Conservation (phyloP, 169 alveolate species). For the Eimeria nieschulzi region DNA sequence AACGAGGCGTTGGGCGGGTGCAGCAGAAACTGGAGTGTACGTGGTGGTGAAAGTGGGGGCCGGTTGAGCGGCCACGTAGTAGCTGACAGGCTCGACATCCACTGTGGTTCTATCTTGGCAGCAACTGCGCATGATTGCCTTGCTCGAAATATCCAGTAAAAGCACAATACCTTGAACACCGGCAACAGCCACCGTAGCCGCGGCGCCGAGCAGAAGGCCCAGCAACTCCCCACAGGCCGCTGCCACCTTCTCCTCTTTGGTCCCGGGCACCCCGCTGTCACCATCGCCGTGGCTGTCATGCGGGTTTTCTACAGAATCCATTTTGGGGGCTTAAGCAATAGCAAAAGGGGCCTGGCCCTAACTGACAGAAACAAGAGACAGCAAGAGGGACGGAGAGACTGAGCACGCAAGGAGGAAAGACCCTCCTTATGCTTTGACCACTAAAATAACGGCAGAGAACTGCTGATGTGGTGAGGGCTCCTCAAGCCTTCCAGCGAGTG, state of each 20-base stretch:
- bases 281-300: no score
- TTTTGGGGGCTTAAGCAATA: no score
- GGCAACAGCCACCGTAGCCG: not conserved
- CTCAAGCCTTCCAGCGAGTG: no score
- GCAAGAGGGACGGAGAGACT: no score
- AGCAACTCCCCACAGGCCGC: constrained; percentile 4
- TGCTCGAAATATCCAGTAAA: not conserved
- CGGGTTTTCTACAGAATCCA: no score
- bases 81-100: not conserved
- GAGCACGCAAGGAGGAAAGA: no score
- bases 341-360: no score
- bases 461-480: no score
- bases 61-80: not conserved
- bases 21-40: not conserved
- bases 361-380: no score
- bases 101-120: not conserved
- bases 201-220: not conserved
- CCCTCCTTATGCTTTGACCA: no score
- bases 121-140: not conserved
- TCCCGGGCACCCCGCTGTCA: no score
- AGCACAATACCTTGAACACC: not conserved
- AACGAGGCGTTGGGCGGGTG: not conserved
- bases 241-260: not conserved
- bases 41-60: not conserved
- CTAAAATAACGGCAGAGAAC: no score